Evolutionary conservation across 441 rosid species (phyloP).

Genomic region (Euphorbia celastroides): DNA sequence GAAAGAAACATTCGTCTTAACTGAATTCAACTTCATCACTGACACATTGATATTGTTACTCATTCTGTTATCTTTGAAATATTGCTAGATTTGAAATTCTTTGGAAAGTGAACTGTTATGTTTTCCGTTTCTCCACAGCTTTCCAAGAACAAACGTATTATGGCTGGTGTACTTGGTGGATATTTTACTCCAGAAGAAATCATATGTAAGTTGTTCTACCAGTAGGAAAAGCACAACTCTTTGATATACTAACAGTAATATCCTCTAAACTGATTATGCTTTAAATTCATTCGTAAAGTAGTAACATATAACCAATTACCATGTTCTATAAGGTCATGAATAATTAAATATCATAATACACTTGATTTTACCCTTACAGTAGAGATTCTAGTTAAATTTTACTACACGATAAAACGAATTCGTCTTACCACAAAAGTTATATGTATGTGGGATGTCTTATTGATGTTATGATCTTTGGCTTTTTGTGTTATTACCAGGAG

Average conservation of each 20-base stretch:
- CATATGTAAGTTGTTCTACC: conserved; percentile 57
- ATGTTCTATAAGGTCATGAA: not conserved
- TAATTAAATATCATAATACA: no score
- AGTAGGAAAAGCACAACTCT: not conserved
- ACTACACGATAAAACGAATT: not conserved
- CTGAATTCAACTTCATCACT: not conserved
- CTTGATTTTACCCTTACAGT: not conserved
- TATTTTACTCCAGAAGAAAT: conserved; percentile 70
- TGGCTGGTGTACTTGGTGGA: conserved; percentile 90
- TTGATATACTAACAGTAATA: not conserved
- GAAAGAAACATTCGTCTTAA: not conserved
- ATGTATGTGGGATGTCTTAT: not conserved
- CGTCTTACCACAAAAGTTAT: no score
- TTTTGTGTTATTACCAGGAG: conserved; percentile 28
- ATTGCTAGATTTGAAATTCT: not conserved
- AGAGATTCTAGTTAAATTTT: not conserved
- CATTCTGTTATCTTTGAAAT: not conserved
- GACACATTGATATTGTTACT: not conserved
- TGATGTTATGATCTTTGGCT: not conserved
- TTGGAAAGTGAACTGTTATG: not conserved
- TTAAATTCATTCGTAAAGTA: not conserved
- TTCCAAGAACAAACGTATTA: conserved; percentile 84
- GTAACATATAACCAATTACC: not conserved
- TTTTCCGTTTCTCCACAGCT: conserved; percentile 41
- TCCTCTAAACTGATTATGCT: not conserved